Base-by-base conservation (phyloP, 495 filamentous ascomycete species). In the Xylaria nigripes region DNA sequence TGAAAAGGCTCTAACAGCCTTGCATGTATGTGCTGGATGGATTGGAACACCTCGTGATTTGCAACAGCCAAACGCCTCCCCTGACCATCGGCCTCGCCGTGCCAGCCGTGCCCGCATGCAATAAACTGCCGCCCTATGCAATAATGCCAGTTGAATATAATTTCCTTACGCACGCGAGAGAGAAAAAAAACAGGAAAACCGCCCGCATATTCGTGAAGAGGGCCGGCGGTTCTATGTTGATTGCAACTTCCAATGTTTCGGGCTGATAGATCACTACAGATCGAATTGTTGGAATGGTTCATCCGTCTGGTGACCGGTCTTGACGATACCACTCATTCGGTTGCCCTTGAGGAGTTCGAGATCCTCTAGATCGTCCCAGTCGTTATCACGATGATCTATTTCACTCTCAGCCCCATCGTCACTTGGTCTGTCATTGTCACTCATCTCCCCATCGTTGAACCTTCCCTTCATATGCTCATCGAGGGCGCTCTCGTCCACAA, bases 401-500 rank as follows among this genome's bases (percentile, higher is more conserved):
- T 53, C 51, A 18, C 36, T 40, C 32, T 8, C 12, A 8, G 19
- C 43, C 1, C 23, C 43, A 23, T 71, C 65, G 51, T 76, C 69
- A 59, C 79, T 73, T 65, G 71, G 74, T 49, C 68, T 72, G 34
- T 68, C 64, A 41, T 59, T 57, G 45, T 77, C 73, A 45, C 86
- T 90, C 67, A 92, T 87, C 27, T 90, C 87, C 32, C 86, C 87
- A 24, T 72, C 68, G 44, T 72, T 55, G 30, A 83, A 83, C 40
- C 81, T 68, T 47, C 72, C 76, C 56, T 76, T 76, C 72, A 94
- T 88, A 55, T 96, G 87, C 41, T 95, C 89, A 42, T 97, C 90
- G 51, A 98, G 88, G 19, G 88, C 86, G 63, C 89, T 96, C 70
- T 98, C 94, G 62, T 97, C 94, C 5, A 97, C 94, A 65, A 94